Conservation (phyloP, 1,284 basidiomycete species). For the Agaricales sp. region DNA sequence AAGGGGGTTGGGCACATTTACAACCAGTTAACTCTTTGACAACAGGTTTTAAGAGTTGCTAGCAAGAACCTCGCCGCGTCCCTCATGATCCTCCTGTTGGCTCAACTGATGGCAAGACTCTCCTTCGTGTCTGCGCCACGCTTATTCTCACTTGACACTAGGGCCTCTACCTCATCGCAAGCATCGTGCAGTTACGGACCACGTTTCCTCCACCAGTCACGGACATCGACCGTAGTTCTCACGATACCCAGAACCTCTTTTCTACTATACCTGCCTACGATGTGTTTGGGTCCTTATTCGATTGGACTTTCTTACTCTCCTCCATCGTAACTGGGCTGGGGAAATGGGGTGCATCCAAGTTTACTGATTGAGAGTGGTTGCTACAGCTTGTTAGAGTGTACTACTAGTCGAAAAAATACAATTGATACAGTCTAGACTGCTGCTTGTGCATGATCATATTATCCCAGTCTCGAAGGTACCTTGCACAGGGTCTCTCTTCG, state of each 20-base stretch:
- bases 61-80: constrained; percentile 60
- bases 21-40: constrained; percentile 5
- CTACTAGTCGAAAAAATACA: no score
- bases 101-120: constrained; percentile 63
- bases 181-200: constrained; percentile 65
- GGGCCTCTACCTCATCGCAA: constrained; percentile 72
- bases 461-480: no score
- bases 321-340: constrained; percentile 33
- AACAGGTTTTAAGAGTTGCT: constrained; percentile 49
- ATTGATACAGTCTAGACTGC: no score
- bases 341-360: constrained; percentile 37
- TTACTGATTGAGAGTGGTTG: no score
- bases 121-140: constrained; percentile 3
- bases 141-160: constrained; percentile 18
- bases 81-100: constrained; percentile 60
- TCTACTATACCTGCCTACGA: constrained; percentile 62
- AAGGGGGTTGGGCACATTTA: constrained; percentile 1
- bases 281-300: constrained; percentile 64
- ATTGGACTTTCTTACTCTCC: constrained; percentile 54
- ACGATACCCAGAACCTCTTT: constrained; percentile 47
- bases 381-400: no score
- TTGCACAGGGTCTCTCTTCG: no score
- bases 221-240: constrained; percentile 2
- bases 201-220: constrained; percentile 47
- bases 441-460: no score